A percentile compares a stretch with the other conserved stretches of the same genome.
phyloP scores from a whole-genome alignment of 139 green algal genomes.

The Chlorella vulgaris region DNA sequence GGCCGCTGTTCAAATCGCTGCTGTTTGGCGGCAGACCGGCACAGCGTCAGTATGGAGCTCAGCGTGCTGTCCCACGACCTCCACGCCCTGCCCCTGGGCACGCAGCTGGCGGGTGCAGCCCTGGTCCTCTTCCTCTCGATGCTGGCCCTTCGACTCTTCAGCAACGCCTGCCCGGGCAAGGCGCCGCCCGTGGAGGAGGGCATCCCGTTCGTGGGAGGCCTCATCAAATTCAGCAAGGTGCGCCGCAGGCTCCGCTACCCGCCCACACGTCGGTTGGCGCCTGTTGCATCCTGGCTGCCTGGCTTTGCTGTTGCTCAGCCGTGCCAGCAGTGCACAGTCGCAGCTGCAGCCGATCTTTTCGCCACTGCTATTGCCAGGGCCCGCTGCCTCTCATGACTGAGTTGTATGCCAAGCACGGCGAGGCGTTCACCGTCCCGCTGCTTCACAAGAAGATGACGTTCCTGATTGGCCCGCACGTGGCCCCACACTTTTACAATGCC shows the following conservation, averaged over 20 bases:
- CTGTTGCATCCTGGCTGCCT: neutral
- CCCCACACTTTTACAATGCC: constrained; percentile 96
- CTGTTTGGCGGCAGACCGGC: no score
- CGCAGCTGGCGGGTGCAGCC: constrained; percentile 2
- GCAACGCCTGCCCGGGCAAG: constrained; percentile 43
- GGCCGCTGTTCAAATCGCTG: no score
- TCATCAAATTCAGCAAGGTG: constrained; percentile 92
- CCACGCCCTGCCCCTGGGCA: constrained; percentile 24
- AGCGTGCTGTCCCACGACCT: neutral
- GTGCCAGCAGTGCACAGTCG: neutral
- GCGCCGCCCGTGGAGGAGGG: constrained; percentile 83
- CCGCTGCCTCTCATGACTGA: constrained; percentile 84
- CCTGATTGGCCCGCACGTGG: constrained; percentile 89
- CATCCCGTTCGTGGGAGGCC: constrained; percentile 91
- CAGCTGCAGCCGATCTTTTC: no score
- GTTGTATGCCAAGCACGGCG: constrained; percentile 82
- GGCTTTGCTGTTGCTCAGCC: neutral
- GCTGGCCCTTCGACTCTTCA: constrained; percentile 45
- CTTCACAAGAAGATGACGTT: constrained; percentile 97
- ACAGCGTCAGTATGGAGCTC: constrained; percentile 6
- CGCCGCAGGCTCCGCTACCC: constrained; percentile 20
- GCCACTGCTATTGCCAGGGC: constrained; percentile 53
- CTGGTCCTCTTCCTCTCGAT: constrained; percentile 40
- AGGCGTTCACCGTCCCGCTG: constrained; percentile 97
- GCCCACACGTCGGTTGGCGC: neutral